Conservation (phyloP, 768 basidiomycete genomes). For the Hemileccinum impolitum region DNA sequence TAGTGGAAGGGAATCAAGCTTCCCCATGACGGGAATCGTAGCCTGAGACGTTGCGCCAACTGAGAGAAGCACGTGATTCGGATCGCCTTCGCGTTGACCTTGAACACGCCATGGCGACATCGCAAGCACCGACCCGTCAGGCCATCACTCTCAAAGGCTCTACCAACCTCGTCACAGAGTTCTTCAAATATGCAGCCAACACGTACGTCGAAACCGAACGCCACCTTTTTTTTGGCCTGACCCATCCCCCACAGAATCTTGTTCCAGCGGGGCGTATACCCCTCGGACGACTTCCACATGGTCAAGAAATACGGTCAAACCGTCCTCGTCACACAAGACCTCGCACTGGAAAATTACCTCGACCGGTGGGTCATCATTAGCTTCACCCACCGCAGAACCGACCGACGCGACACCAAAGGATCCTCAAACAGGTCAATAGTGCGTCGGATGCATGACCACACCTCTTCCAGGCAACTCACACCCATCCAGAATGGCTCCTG, state of each 20-base stretch:
- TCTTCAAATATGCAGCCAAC: constrained; percentile 99
- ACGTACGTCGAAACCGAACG: constrained; percentile 54
- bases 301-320: constrained; percentile 99
- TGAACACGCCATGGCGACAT: constrained; percentile 37
- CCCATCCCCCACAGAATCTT: constrained; percentile 59
- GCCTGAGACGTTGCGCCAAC: too few relatives aligned
- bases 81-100: constrained; percentile 9
- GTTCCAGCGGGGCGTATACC: constrained; percentile 96
- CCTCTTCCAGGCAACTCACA: not conserved
- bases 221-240: too few relatives aligned
- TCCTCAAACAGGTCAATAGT: constrained; percentile 92
- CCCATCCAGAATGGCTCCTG: constrained; percentile 80
- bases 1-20: too few relatives aligned
- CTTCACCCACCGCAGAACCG: not conserved
- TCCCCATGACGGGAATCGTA: too few relatives aligned
- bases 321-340: constrained; percentile 90
- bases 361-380: constrained; percentile 47
- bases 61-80: too few relatives aligned
- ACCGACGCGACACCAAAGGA: constrained; percentile 42
- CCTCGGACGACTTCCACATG: constrained; percentile 98
- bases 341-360: constrained; percentile 91
- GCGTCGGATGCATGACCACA: constrained; percentile 26
- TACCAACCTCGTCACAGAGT: constrained; percentile 90
- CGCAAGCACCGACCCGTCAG: constrained; percentile 53
- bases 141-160: constrained; percentile 96